Evolutionary conservation across 2,329 filamentous ascomycete species (phyloP), one percentile per base, ranked within the genome.

Genomic region (Atkinsonella texensis): DNA sequence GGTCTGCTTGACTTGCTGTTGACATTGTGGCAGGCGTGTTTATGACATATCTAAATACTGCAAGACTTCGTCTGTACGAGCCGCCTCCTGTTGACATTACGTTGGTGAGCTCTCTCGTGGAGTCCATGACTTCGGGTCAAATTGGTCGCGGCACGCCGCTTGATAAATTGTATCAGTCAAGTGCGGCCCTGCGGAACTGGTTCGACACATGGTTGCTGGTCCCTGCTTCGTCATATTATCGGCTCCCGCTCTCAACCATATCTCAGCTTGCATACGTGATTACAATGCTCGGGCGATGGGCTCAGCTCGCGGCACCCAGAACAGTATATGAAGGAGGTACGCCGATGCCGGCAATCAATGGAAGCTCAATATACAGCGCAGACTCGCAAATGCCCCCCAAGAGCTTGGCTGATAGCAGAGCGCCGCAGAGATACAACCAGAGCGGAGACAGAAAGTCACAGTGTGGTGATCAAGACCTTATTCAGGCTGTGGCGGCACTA

Each of bases 241-340:
- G 68, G 32, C 63, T 77, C 23, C 74, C 77, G 0, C 70, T 77
- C 9, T 63, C 70, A 0, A 58, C 69, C 0, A 72, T 67, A 35
- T 62, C 69, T 1, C 72, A 79, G 50, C 61, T 79, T 0, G 68
- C 77, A 3, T 75, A 77, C 49, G 71, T 69, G n/a, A 61, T 75
- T 42, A 73, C 68, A 4, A 74, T 76, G 68, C 65, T 78, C 0
- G 69, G 72, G 1, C 68, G 75, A 7, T 78, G 74, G 74, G 70
- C 72, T 5, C 74, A 74, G 43, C 64, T 76, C 0, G 64, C 72
- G 0, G 68, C 67, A 0, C 69, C 69, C 0, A 67, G 67, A 20
- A 60, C 62, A 0, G 53, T 67, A 41, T 62, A 58, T 13, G 56
- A 55, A 10, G 54, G 58, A 0, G 54, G 54, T 5, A 57, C 57